Conservation (phyloP, 2,329 filamentous ascomycete genomes). For the Cladosporium austrohemisphaericum region DNA sequence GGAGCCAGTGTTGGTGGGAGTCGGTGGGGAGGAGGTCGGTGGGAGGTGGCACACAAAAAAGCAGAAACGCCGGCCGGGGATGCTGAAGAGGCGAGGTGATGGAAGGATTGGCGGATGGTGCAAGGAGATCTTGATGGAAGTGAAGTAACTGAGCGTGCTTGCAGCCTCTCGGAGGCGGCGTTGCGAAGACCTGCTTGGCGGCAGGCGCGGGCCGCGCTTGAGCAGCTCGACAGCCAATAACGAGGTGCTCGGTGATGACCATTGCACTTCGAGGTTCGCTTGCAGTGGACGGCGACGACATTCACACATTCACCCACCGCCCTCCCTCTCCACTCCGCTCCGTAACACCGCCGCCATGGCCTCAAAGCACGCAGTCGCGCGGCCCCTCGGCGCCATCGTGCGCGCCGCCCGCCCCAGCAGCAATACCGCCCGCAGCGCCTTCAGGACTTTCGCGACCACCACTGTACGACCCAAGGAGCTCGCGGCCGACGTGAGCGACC, state of each 20-base stretch:
- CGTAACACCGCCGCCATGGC: slow-evolving; percentile 33
- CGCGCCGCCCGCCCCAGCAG: slow-evolving; percentile 32
- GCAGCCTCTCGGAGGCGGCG: too few relatives aligned
- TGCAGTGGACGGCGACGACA: slow-evolving; percentile 1
- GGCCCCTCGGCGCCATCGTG: slow-evolving; percentile 37
- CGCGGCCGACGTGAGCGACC: slow-evolving; percentile 38
- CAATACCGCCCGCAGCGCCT: slow-evolving; percentile 21
- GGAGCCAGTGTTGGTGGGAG: background rate
- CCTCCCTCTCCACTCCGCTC: slow-evolving; percentile 11
- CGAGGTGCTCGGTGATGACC: slow-evolving; percentile 9
- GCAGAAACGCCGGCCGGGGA: slow-evolving; percentile 15
- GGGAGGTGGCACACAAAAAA: slow-evolving; percentile 8
- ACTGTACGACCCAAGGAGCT: slow-evolving; percentile 43
- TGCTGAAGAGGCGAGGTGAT: slow-evolving; percentile 10
- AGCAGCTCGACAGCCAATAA: background rate
- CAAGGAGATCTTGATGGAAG: too few relatives aligned
- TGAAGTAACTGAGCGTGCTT: slow-evolving; percentile 1
- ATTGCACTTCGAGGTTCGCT: too few relatives aligned
- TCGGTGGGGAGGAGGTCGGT: background rate
- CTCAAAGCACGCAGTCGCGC: slow-evolving; percentile 38
- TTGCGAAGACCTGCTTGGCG: background rate
- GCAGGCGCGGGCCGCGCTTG: background rate
- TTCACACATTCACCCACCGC: slow-evolving; percentile 14
- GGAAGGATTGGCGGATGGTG: slow-evolving; percentile 11
- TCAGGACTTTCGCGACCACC: slow-evolving; percentile 43